Conservation (phyloP, 2,329 filamentous ascomycete species). For the Aureobasidium melanogenum region DNA sequence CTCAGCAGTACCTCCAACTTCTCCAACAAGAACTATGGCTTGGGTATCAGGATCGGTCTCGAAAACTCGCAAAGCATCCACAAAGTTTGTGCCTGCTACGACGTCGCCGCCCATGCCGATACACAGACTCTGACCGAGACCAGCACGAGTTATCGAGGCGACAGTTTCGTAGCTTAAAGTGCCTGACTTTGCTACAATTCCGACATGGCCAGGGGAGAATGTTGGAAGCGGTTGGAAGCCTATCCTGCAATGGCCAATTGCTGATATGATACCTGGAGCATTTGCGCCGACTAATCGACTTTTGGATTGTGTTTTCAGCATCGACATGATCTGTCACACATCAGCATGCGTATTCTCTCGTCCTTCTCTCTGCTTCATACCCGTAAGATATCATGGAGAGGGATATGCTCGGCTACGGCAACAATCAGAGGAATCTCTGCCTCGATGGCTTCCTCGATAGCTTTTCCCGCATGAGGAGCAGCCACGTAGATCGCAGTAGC, state of each 20-base stretch:
- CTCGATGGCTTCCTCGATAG: slow-evolving; percentile 72
- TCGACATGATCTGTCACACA: slow-evolving; percentile 50
- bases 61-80: slow-evolving; percentile 60
- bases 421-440: slow-evolving; percentile 71
- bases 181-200: slow-evolving; percentile 72
- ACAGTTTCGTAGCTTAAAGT: slow-evolving; percentile 75
- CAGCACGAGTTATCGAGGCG: slow-evolving; percentile 62
- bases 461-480: slow-evolving; percentile 60
- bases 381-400: slow-evolving; percentile 66
- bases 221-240: slow-evolving; percentile 71
- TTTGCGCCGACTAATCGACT: slow-evolving; percentile 73
- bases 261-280: slow-evolving; percentile 70
- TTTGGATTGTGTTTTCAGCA: slow-evolving; percentile 61
- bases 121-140: slow-evolving; percentile 67
- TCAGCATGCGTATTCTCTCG: neutral
- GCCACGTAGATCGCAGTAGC: slow-evolving; percentile 74
- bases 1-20: slow-evolving; percentile 62
- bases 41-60: slow-evolving; percentile 59
- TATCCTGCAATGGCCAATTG: slow-evolving; percentile 59
- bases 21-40: slow-evolving; percentile 63
- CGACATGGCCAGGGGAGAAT: slow-evolving; percentile 60
- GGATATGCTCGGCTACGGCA: slow-evolving; percentile 72
- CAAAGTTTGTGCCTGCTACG: slow-evolving; percentile 63
- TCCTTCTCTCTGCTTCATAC: slow-evolving; percentile 29
- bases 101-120: slow-evolving; percentile 72